Conservation (phyloP, 2,329 filamentous ascomycete genomes). For the Aureobasidium sp. region DNA sequence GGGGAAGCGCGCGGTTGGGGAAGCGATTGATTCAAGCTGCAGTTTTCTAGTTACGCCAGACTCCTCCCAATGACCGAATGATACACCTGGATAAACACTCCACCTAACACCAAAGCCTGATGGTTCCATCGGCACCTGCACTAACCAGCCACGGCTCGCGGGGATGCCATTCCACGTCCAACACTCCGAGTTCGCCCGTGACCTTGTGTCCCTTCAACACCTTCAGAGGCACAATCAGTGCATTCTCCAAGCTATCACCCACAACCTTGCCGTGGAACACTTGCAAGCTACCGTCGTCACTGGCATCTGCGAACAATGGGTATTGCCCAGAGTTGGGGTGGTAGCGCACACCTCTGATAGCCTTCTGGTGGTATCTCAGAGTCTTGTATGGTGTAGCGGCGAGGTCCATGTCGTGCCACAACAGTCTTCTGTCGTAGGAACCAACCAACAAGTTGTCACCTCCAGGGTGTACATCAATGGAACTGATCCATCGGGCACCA, state of each 20-base stretch:
- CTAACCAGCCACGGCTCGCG: constrained; percentile 88
- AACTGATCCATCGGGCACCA: constrained; percentile 88
- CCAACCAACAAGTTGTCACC: constrained; percentile 92
- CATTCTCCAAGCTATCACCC: constrained; percentile 89
- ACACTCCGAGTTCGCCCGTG: constrained; percentile 73
- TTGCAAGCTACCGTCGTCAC: constrained; percentile 88
- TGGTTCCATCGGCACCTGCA: constrained; percentile 88
- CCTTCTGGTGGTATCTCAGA: constrained; percentile 85
- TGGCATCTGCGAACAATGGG: constrained; percentile 88
- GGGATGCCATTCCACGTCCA: constrained; percentile 95
- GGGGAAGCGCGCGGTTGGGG: not conserved
- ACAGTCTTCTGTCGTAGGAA: constrained; percentile 82
- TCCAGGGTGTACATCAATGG: constrained; percentile 83
- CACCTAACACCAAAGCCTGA: constrained; percentile 65
- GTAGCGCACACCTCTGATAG: constrained; percentile 81
- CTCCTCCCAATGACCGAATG: constrained; percentile 10
- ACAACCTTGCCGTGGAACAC: constrained; percentile 97
- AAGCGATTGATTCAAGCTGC: not conserved
- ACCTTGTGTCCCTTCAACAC: constrained; percentile 85
- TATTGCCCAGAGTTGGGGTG: constrained; percentile 57
- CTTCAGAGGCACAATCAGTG: constrained; percentile 92
- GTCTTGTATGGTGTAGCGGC: constrained; percentile 90
- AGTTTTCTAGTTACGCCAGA: constrained; percentile 4
- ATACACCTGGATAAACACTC: not conserved
- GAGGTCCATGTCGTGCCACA: constrained; percentile 96